Conservation (phyloP, 2,329 filamentous ascomycete genomes). For the Calonectria henricotiae region DNA sequence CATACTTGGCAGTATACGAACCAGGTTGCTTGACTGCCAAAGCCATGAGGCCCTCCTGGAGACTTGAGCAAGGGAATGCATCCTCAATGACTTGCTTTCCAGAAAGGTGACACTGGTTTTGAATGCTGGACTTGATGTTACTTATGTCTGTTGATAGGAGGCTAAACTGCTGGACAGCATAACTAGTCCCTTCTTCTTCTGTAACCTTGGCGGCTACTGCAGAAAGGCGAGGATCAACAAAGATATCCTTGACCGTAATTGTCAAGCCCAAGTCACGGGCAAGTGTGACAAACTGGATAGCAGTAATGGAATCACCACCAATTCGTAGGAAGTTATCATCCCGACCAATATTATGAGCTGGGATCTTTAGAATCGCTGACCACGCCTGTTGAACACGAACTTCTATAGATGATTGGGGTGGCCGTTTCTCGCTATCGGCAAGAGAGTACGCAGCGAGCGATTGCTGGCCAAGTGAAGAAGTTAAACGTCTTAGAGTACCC, state of each 20-base stretch:
- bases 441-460: background rate
- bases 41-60: constrained; percentile 16
- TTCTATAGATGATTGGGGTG: background rate
- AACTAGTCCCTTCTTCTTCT: background rate
- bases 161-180: background rate
- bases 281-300: constrained; percentile 17
- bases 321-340: constrained; percentile 15
- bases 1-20: constrained; percentile 32
- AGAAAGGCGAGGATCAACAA: background rate
- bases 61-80: background rate
- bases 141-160: background rate
- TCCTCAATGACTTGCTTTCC: background rate
- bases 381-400: background rate
- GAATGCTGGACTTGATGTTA: background rate
- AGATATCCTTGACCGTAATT: constrained; percentile 14
- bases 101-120: background rate
- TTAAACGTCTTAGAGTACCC: background rate
- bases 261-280: background rate
- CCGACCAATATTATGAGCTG: background rate
- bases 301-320: constrained; percentile 18
- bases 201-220: background rate
- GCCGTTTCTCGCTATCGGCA: background rate
- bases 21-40: constrained; percentile 31
- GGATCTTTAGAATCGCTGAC: constrained; percentile 10
- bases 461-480: background rate